Evolutionary conservation across 805 yeast genomes (phyloP).

Genomic region (Hanseniaspora pseudoguilliermondii): DNA sequence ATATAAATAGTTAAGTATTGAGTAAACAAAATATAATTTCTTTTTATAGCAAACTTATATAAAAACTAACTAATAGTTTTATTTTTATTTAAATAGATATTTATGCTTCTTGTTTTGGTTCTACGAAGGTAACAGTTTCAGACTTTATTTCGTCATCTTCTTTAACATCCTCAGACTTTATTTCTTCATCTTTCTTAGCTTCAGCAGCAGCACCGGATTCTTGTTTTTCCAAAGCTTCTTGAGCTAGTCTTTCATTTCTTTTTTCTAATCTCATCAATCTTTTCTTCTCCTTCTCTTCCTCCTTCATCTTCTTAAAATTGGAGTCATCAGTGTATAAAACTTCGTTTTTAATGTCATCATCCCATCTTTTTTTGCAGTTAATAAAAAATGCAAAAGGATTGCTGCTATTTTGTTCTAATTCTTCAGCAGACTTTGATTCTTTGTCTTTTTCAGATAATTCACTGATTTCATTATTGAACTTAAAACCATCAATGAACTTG

Average conservation of each 20-base stretch:
- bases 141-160: too few species aligned
- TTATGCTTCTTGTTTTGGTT: too few species aligned
- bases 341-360: slow-evolving; percentile 23
- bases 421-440: slow-evolving; percentile 39
- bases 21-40: too few species aligned
- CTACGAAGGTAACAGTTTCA: too few species aligned
- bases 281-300: slow-evolving; percentile 16
- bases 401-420: slow-evolving; percentile 23
- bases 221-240: not conserved
- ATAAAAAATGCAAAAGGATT: slow-evolving; percentile 10
- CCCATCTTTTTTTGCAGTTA: slow-evolving; percentile 17
- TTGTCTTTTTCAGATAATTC: slow-evolving; percentile 24
- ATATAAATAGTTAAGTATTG: too few species aligned
- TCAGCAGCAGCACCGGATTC: not conserved
- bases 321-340: slow-evolving; percentile 21
- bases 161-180: not conserved
- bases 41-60: too few species aligned
- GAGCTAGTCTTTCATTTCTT: slow-evolving; percentile 10
- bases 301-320: slow-evolving; percentile 19
- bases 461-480: slow-evolving; percentile 17
- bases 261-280: slow-evolving; percentile 10
- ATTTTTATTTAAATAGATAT: too few species aligned
- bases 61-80: too few species aligned
- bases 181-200: not conserved
- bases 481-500: slow-evolving; percentile 74